These are phyloP conservation scores for Cucurbita moschata DNA, from an alignment of 306 rosid species.

Conservation along the genomic window DNA sequence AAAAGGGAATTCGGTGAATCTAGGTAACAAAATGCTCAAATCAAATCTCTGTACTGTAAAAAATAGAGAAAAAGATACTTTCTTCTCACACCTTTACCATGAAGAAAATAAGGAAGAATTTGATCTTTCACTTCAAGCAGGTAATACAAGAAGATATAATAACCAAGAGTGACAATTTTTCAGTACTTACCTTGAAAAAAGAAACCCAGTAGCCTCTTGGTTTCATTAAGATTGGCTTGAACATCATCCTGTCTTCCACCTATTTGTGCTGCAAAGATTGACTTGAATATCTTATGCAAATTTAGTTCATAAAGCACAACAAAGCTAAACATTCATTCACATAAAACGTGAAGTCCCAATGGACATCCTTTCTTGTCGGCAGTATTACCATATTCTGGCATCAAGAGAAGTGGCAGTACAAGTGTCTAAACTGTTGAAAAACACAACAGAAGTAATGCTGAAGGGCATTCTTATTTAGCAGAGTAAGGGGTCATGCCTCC, in stretches of 20 bases:
- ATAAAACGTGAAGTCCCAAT: neutral
- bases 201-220: neutral
- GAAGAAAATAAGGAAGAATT: neutral
- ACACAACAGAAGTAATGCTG: neutral
- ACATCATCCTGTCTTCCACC: neutral
- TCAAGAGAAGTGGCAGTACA: neutral
- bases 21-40: no score
- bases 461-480: neutral
- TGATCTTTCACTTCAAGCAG: neutral
- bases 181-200: neutral
- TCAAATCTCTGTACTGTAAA: no score
- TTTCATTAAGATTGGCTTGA: neutral
- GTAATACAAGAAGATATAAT: neutral
- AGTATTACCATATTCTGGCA: neutral
- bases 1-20: no score
- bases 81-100: neutral
- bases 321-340: neutral
- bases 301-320: neutral
- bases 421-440: neutral
- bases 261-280: neutral
- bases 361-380: neutral
- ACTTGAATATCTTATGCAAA: neutral
- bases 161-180: neutral
- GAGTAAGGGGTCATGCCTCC: neutral
- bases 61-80: neutral